Evolutionary conservation across 345 rosid species (phyloP), one percentile per base, ranked within the genome.

Genomic region (Dipteronia dyeriana): DNA sequence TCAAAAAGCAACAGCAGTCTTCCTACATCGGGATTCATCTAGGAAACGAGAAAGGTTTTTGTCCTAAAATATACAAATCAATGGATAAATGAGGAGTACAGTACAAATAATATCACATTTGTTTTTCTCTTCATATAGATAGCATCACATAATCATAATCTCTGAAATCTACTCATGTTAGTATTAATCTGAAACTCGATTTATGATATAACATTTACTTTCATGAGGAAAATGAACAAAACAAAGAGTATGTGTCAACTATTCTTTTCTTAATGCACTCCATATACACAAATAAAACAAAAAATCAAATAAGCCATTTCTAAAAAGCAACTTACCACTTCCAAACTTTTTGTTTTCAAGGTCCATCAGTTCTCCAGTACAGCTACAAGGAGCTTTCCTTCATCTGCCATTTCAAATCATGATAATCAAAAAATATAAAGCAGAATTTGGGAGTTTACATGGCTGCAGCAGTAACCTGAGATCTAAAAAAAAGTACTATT

Each of bases 331-430:
- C 67, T 9, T 26, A 80, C 82, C 76, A 16, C 56, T 38, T 20
- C 82, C 72, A 62, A 70, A 75, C 10, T 26, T 71, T 4, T 34
- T 79, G 72, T 20, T 49, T 60, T 74, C 74, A 43, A 56, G 67
- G n/a, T 66, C 81, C 73, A 78, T 78, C 41, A 5, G 1, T 23
- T 43, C 17, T 39, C 14, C 26, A 7, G 16, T 59, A 38, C 20
- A 20, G 19, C 22, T 47, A 39, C 60, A 51, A 34, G 13, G 51
- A 19, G 56, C 17, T 39, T 43, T 38, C 39, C 59, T 23, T 71
- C 80, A 29, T 78, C 71, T n/a, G 5, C 16, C 25, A 77, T 38
- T 20, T 45, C 68, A 26, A 6, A 26, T 34, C 68, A 64, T 13
- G 66, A 1, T 22, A 62, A 20, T 62, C 5, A 62, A 38, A 38